Conservation (phyloP, 768 basidiomycete genomes). For the Xerocomellus dryophilus region DNA sequence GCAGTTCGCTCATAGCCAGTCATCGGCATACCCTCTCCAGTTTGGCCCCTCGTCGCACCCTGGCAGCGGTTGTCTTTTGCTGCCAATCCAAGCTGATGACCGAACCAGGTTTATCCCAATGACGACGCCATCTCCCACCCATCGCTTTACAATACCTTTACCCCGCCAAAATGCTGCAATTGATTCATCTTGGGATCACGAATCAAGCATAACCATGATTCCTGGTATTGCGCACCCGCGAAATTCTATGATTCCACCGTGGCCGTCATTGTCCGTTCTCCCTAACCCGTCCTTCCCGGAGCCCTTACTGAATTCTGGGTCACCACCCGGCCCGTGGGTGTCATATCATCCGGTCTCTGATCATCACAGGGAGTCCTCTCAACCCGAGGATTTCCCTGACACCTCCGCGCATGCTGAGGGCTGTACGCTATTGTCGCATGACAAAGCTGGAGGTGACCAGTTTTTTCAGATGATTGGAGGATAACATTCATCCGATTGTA, state of each 20-base stretch:
- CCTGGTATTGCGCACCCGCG: background rate
- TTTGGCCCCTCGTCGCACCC: background rate
- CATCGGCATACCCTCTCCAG: background rate
- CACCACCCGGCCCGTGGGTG: background rate
- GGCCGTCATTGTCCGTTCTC: constrained; percentile 1
- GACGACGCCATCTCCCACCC: background rate
- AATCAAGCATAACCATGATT: background rate
- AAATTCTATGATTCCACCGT: constrained; percentile 3
- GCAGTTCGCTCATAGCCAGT: constrained; percentile 7
- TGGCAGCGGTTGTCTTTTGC: background rate
- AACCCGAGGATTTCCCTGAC: background rate
- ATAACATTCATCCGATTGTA: background rate
- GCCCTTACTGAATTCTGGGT: background rate
- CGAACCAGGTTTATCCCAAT: background rate
- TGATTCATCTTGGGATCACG: background rate
- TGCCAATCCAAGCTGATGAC: constrained; percentile 4
- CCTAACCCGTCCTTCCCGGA: background rate
- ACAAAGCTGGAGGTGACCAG: constrained; percentile 1
- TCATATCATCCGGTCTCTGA: constrained; percentile 5
- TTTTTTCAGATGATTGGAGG: constrained; percentile 1
- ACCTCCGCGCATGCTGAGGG: constrained; percentile 2
- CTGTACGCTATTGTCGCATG: background rate
- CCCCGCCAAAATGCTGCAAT: constrained; percentile 1
- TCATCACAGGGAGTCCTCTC: background rate
- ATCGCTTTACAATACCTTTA: background rate